phyloP scores from a whole-genome alignment of 1,139 yeast species.

The Hemisphaericaspora xylofermentans region DNA sequence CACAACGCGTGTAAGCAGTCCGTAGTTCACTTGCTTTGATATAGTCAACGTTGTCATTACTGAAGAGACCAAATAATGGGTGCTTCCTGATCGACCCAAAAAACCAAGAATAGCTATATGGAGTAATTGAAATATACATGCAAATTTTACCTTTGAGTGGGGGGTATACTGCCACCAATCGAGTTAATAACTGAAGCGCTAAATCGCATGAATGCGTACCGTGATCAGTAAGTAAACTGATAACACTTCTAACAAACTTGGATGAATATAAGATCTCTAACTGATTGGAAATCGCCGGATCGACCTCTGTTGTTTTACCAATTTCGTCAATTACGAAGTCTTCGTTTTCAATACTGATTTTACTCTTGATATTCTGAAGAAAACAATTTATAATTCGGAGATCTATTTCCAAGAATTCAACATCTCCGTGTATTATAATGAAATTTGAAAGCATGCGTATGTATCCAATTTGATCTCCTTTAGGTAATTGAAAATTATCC shows the following conservation, averaged over 20 bases:
- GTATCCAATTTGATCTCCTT: conserved; percentile 7
- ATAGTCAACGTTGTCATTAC: conserved; percentile 20
- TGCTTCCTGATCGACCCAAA: conserved; percentile 20
- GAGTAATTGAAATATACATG: conserved; percentile 37
- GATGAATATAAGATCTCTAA: conserved; percentile 20
- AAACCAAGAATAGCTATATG: conserved; percentile 33
- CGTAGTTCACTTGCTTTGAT: conserved; percentile 18
- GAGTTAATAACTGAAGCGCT: conserved; percentile 24
- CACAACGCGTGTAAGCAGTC: not conserved
- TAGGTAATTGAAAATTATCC: not conserved
- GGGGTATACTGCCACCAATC: conserved; percentile 33
- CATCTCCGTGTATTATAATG: conserved; percentile 21
- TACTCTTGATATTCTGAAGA: conserved; percentile 23
- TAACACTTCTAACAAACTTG: conserved; percentile 24
- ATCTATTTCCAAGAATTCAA: conserved; percentile 18
- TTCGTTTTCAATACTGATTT: conserved; percentile 16
- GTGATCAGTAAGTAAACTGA: conserved; percentile 18
- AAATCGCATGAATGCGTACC: conserved; percentile 12
- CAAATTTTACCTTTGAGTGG: conserved; percentile 31
- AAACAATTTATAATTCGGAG: conserved; percentile 23
- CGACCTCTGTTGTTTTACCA: conserved; percentile 7
- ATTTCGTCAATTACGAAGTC: conserved; percentile 14
- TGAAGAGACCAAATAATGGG: conserved; percentile 20
- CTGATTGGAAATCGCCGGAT: conserved; percentile 1
- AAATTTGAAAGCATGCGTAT: conserved; percentile 21